These are phyloP conservation scores for Fusarium nanum DNA, from an alignment of 2,329 filamentous ascomycete genomes.

Conservation along the genomic window DNA sequence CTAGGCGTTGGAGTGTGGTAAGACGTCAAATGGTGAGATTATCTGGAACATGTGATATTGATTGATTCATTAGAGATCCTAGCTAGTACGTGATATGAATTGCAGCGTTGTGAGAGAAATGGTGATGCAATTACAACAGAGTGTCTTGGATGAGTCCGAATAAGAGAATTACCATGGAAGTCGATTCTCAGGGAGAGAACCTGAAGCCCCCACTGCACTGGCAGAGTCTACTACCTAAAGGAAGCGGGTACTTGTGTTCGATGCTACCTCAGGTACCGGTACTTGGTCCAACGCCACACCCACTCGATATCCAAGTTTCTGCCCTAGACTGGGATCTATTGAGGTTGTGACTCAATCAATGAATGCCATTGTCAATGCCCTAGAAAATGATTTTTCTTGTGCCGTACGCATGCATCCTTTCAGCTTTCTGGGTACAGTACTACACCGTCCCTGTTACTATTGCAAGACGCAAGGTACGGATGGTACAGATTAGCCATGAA, in stretches of 20 bases:
- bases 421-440: neutral
- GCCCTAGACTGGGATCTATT: slow-evolving; percentile 20
- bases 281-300: slow-evolving; percentile 39
- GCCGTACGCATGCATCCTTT: slow-evolving; percentile 15
- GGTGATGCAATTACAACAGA: slow-evolving; percentile 10
- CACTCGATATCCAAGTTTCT: slow-evolving; percentile 21
- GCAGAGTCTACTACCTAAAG: neutral
- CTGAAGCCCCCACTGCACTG: neutral
- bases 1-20: slow-evolving; percentile 19
- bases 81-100: slow-evolving; percentile 1
- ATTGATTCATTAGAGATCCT: slow-evolving; percentile 6
- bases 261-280: slow-evolving; percentile 37
- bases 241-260: slow-evolving; percentile 30
- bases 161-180: neutral
- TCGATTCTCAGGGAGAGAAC: neutral
- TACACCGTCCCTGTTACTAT: neutral
- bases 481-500: neutral
- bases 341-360: slow-evolving; percentile 20
- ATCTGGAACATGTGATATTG: slow-evolving; percentile 21
- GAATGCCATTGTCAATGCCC: slow-evolving; percentile 2
- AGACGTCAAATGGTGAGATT: slow-evolving; percentile 19
- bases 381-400: slow-evolving; percentile 4
- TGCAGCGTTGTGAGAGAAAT: neutral
- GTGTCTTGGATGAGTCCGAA: slow-evolving; percentile 21
- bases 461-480: slow-evolving; percentile 6